Evolutionary conservation across 148 eudicot genomes (phyloP).

Genomic region (Polygonum maritimum): DNA sequence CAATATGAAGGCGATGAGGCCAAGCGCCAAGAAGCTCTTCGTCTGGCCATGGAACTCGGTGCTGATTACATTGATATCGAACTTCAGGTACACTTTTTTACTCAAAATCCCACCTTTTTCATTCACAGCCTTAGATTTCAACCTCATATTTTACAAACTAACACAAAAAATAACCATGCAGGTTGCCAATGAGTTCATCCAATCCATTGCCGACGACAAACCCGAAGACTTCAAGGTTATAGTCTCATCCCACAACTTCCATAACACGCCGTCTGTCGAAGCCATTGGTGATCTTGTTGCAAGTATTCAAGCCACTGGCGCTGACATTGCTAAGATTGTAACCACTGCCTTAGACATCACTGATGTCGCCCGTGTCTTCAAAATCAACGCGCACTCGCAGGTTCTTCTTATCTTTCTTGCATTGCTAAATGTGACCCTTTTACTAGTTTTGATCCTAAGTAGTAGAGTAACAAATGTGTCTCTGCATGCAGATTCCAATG

Average conservation of each 20-base stretch:
- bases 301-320: constrained; percentile 42
- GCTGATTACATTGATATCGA: constrained; percentile 52
- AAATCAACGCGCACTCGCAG: constrained; percentile 33
- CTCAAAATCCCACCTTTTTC: background rate
- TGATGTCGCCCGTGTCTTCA: constrained; percentile 24
- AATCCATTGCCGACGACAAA: constrained; percentile 26
- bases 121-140: background rate
- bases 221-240: constrained; percentile 40
- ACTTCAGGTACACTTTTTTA: constrained; percentile 24
- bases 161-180: constrained; percentile 11
- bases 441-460: background rate
- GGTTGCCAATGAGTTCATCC: constrained; percentile 33
- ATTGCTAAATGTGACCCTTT: background rate
- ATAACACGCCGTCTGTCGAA: constrained; percentile 29
- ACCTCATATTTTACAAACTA: background rate
- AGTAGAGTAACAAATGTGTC: background rate
- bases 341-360: constrained; percentile 24
- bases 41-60: constrained; percentile 36
- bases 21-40: constrained; percentile 23
- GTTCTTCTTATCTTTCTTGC: constrained; percentile 12
- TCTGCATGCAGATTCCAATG: constrained; percentile 44
- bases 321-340: constrained; percentile 35
- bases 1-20: constrained; percentile 25
- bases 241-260: constrained; percentile 42
- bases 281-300: constrained; percentile 36